Base-by-base conservation (phyloP, 495 filamentous ascomycete species). In the Penicillium goetzii region DNA sequence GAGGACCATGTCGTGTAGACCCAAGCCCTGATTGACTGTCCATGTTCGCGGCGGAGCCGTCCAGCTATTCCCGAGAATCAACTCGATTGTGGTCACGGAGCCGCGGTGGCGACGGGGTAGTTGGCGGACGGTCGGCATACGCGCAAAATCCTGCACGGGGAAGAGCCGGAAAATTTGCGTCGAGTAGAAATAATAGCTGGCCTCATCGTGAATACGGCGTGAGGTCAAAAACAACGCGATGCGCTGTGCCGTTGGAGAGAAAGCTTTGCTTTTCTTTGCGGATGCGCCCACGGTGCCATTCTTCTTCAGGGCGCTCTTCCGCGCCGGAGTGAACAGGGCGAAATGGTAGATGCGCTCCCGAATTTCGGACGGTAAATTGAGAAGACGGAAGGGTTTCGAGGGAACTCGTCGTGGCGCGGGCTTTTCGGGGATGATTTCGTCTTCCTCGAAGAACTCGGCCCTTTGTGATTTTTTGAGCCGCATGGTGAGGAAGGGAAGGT, bases 31-130 rank as follows among this genome's bases (percentile, higher is more conserved):
- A 64, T 86, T 88, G 28, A 92, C 87, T 3, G 83, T 81, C 91
- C 92, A 95, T 50, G 87, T 85, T 12, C 78, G 76, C 1, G 92
- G 92, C 3, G 92, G 92, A 51, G 82, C 81, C 17, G 80, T 90
- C 89, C 90, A 97, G 55, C 91, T 91, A 0, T 91, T 91, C 0
- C 92, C 92, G 2, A 97, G 76, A 11, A 92, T 87, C 62, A 96
- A 75, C 68, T 96, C 90, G 51, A 95, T 79, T 2, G 85, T 86
- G 4, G 82, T 87, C 56, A 97, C 78, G 23, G 78, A 84, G 8
- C 80, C 74, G 41, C 89, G 87, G 78, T 93, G 92, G 25, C 80
- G 81, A 17, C 82, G 71, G 17, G 87, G 86, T 45, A 82, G 66
- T 25, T 64, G 65, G 7, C 72, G 65, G 19, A 82, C 53, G 12